Conservation (phyloP, 805 yeast species). For the Kodamaea sagamina region DNA sequence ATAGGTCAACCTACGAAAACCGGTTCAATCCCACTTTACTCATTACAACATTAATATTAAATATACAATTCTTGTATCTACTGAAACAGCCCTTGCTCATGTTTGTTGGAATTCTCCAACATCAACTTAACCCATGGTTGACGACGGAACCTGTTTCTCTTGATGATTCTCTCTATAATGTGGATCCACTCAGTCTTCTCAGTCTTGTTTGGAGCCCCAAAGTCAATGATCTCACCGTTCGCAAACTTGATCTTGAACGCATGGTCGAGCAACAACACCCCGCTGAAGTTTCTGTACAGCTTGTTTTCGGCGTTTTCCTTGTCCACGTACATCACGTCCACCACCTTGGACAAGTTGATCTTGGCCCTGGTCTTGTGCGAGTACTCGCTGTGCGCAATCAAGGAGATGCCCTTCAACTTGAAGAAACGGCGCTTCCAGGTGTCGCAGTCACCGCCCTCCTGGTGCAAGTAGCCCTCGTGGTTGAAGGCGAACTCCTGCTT, state of each 20-base stretch:
- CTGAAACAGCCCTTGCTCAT: constrained; percentile 2
- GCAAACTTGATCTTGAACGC: constrained; percentile 74
- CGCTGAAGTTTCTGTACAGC: constrained; percentile 66
- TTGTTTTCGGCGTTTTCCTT: constrained; percentile 33
- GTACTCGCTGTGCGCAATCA: constrained; percentile 75
- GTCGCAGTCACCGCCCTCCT: constrained; percentile 89
- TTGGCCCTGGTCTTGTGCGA: constrained; percentile 70
- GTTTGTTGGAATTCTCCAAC: constrained; percentile 22
- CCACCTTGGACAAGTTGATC: constrained; percentile 72
- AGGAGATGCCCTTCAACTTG: constrained; percentile 66
- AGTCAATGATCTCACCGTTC: constrained; percentile 79
- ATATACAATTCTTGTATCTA: constrained; percentile 10
- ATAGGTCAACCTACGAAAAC: too few relatives aligned
- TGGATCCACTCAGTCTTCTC: constrained; percentile 69
- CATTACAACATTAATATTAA: constrained; percentile 8
- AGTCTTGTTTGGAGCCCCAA: constrained; percentile 73
- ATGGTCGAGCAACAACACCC: constrained; percentile 65
- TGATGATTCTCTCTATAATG: constrained; percentile 56
- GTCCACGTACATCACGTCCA: constrained; percentile 49
- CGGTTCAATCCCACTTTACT: not conserved
- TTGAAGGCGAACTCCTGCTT: constrained; percentile 24
- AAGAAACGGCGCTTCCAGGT: constrained; percentile 74
- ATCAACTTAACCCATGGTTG: constrained; percentile 60
- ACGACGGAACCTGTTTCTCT: constrained; percentile 56
- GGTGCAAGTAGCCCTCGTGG: constrained; percentile 74